Evolutionary conservation across 257 asterid genomes (phyloP).

Genomic region (Gynochthodes officinalis): DNA sequence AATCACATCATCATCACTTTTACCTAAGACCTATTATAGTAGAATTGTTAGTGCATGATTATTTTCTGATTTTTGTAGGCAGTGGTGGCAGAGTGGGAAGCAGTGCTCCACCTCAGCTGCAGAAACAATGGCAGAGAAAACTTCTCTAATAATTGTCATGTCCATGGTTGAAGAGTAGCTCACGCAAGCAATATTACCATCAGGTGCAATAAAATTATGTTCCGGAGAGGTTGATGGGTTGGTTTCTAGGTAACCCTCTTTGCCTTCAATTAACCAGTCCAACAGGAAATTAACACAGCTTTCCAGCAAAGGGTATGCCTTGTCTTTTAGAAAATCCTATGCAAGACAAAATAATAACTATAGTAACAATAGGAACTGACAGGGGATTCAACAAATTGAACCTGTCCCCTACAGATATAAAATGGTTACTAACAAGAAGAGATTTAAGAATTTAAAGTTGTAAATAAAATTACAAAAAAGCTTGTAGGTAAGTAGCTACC

Average conservation of each 20-base stretch:
- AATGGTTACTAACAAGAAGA: not conserved
- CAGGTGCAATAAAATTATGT: conserved; percentile 66
- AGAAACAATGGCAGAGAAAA: conserved; percentile 51
- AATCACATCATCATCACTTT: conserved; percentile 42
- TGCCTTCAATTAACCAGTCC: conserved; percentile 75
- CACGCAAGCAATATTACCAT: conserved; percentile 64
- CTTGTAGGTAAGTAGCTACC: not conserved
- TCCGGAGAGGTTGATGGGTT: conserved; percentile 89
- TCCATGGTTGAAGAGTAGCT: conserved; percentile 86
- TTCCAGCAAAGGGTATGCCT: conserved; percentile 66
- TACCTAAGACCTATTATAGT: conserved; percentile 53
- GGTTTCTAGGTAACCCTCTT: conserved; percentile 55
- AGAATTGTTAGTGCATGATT: not conserved
- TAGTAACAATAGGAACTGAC: not conserved
- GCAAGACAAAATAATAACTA: not conserved
- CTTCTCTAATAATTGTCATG: conserved; percentile 60
- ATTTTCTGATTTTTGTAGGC: not conserved
- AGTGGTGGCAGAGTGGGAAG: not conserved
- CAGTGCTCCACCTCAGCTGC: conserved; percentile 62
- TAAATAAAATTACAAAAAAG: not conserved
- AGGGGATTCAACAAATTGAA: not conserved
- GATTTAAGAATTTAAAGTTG: not conserved
- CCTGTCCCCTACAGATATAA: not conserved
- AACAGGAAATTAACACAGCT: conserved; percentile 59
- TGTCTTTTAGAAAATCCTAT: conserved; percentile 56